A percentile compares a stretch with the other conserved stretches of the same genome.
These are phyloP conservation scores for Nitzschia sp. DNA, from an alignment of 108 stramenopile species.

Conservation along the genomic window DNA sequence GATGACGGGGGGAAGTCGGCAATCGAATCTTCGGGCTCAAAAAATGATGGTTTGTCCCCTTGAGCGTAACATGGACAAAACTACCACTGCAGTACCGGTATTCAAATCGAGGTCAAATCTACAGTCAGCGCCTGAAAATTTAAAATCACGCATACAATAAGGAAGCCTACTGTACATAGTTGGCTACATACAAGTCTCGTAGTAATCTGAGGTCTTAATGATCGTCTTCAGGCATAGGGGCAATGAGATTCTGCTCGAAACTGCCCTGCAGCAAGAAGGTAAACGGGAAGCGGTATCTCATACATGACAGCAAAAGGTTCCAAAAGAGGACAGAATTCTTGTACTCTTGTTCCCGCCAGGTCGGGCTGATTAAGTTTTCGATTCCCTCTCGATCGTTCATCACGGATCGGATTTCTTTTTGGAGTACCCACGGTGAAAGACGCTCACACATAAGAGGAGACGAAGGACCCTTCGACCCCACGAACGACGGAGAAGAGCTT, in stretches of 20 bases:
- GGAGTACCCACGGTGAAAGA: slow-evolving; percentile 82
- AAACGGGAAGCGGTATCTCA: slow-evolving; percentile 81
- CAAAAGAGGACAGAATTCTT: slow-evolving; percentile 85
- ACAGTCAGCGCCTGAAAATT: too few relatives aligned
- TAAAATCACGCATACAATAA: too few relatives aligned
- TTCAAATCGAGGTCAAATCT: too few relatives aligned
- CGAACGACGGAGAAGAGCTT: slow-evolving; percentile 68
- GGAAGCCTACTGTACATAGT: not conserved
- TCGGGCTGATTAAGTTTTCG: slow-evolving; percentile 68
- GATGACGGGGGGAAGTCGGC: not conserved
- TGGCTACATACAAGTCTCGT: not conserved
- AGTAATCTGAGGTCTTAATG: too few relatives aligned
- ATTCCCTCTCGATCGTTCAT: slow-evolving; percentile 71
- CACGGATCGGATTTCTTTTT: slow-evolving; percentile 82
- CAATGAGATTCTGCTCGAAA: slow-evolving; percentile 78
- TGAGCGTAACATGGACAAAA: too few relatives aligned
- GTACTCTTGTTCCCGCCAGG: slow-evolving; percentile 70
- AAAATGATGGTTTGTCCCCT: not conserved
- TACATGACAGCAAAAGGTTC: slow-evolving; percentile 82
- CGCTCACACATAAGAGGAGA: slow-evolving; percentile 84
- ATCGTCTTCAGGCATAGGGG: slow-evolving; percentile 76
- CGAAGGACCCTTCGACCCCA: slow-evolving; percentile 69
- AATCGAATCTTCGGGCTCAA: not conserved
- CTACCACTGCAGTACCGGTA: too few relatives aligned
- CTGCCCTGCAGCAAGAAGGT: slow-evolving; percentile 78